phyloP scores from a whole-genome alignment of 306 rosid genomes.

The Herpetospermum pedunculosum region DNA sequence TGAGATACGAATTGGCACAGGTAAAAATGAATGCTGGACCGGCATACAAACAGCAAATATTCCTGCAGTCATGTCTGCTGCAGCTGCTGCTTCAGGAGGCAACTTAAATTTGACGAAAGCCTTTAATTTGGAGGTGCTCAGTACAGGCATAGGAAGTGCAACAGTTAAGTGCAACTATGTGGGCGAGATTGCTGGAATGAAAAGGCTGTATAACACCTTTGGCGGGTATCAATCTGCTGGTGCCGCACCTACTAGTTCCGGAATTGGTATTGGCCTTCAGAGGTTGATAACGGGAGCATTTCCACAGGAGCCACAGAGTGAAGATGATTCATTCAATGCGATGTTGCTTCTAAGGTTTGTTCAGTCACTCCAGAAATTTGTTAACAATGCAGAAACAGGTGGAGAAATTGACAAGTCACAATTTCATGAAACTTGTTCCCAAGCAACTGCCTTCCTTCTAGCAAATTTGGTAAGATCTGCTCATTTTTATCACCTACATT shows the following conservation, averaged over 20 bases:
- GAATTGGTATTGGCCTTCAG: constrained; percentile 76
- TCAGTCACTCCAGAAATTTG: constrained; percentile 80
- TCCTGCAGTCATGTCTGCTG: constrained; percentile 95
- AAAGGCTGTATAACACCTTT: constrained; percentile 85
- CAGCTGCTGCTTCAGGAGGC: constrained; percentile 94
- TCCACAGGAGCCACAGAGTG: constrained; percentile 69
- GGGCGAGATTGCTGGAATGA: constrained; percentile 98
- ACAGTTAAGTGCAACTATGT: constrained; percentile 94
- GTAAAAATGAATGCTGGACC: constrained; percentile 83
- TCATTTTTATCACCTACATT: not conserved
- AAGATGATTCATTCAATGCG: constrained; percentile 74
- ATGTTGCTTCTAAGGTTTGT: constrained; percentile 83
- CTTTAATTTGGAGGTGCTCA: constrained; percentile 86
- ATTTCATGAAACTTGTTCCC: constrained; percentile 95
- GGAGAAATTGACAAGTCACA: constrained; percentile 74
- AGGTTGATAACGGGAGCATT: constrained; percentile 90
- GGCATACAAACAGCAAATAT: constrained; percentile 74
- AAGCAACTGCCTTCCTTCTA: constrained; percentile 87
- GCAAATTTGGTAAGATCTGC: constrained; percentile 65
- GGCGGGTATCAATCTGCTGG: constrained; percentile 70
- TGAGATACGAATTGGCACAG: constrained; percentile 82
- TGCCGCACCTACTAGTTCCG: constrained; percentile 49
- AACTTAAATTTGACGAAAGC: constrained; percentile 80
- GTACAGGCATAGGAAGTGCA: constrained; percentile 76
- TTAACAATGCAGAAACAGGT: constrained; percentile 78